phyloP scores from a whole-genome alignment of 2,329 filamentous ascomycete genomes.

The Penicillium decumbens region DNA sequence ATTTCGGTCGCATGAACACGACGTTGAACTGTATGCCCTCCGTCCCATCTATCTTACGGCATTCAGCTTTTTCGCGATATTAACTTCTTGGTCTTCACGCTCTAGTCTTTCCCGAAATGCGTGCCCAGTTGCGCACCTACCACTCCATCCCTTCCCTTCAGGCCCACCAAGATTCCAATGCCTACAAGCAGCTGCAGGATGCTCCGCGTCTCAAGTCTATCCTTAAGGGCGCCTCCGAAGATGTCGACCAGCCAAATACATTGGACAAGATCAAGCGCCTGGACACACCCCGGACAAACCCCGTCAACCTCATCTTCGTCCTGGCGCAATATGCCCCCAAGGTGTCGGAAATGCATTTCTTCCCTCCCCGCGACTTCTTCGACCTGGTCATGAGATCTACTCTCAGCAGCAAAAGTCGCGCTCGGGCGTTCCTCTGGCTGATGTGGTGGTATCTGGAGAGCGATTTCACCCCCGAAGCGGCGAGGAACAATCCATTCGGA shows the following conservation, averaged over 20 bases:
- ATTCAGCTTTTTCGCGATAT: neutral
- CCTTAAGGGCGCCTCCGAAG: conserved; percentile 91
- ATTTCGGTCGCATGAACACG: conserved; percentile 97
- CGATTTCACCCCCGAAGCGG: conserved; percentile 83
- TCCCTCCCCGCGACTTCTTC: conserved; percentile 80
- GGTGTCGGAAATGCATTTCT: conserved; percentile 89
- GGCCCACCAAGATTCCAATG: conserved; percentile 87
- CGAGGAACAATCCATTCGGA: conserved; percentile 87
- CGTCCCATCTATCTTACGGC: neutral
- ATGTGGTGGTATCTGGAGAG: conserved; percentile 99
- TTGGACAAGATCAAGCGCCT: conserved; percentile 73
- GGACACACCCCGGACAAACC: conserved; percentile 76
- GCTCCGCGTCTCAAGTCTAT: conserved; percentile 95
- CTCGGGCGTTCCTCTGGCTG: conserved; percentile 87
- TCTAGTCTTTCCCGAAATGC: conserved; percentile 97
- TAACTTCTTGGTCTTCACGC: conserved; percentile 4
- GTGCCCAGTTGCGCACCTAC: conserved; percentile 93
- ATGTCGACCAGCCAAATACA: conserved; percentile 75
- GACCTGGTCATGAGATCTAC: conserved; percentile 91
- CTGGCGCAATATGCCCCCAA: conserved; percentile 85
- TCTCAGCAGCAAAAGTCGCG: conserved; percentile 74
- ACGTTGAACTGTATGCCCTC: conserved; percentile 79
- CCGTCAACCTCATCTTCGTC: conserved; percentile 94
- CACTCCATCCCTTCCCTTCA: conserved; percentile 96
- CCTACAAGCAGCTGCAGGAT: conserved; percentile 97